phyloP scores from a whole-genome alignment of 257 asterid genomes.

The Catharanthus roseus region DNA sequence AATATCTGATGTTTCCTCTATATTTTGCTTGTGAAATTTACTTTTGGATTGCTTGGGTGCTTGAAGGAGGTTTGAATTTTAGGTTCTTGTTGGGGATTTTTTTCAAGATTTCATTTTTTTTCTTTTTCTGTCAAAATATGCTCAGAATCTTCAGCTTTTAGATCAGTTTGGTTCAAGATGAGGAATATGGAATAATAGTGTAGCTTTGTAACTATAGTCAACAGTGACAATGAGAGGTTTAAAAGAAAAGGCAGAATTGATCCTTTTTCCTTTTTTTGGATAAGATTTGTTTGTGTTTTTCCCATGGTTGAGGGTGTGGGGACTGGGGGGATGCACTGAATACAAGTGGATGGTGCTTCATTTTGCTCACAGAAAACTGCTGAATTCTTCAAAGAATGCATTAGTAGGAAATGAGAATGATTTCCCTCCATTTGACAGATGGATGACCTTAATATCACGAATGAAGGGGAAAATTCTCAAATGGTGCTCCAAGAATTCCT shows the following conservation, averaged over 20 bases:
- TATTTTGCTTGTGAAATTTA: not conserved
- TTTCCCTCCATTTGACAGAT: not conserved
- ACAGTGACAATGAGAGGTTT: not conserved
- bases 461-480: not conserved
- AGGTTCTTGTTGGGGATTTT: not conserved
- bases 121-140: not conserved
- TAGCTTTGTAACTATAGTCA: conserved; percentile 1
- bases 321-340: too few relatives aligned
- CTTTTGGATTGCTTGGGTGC: not conserved
- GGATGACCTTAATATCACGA: not conserved
- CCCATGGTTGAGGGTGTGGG: too few relatives aligned
- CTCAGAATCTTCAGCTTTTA: not conserved
- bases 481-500: too few relatives aligned
- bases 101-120: not conserved
- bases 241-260: not conserved
- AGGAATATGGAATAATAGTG: not conserved
- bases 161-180: not conserved
- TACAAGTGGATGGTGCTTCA: not conserved
- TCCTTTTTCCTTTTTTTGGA: not conserved
- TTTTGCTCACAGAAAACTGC: not conserved
- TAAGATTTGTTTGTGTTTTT: too few relatives aligned
- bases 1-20: not conserved
- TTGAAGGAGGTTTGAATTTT: not conserved
- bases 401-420: not conserved
- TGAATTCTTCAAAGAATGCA: not conserved